These are phyloP conservation scores for Cynara cardunculus DNA, from an alignment of 129 eudicot genomes.

Conservation along the genomic window DNA sequence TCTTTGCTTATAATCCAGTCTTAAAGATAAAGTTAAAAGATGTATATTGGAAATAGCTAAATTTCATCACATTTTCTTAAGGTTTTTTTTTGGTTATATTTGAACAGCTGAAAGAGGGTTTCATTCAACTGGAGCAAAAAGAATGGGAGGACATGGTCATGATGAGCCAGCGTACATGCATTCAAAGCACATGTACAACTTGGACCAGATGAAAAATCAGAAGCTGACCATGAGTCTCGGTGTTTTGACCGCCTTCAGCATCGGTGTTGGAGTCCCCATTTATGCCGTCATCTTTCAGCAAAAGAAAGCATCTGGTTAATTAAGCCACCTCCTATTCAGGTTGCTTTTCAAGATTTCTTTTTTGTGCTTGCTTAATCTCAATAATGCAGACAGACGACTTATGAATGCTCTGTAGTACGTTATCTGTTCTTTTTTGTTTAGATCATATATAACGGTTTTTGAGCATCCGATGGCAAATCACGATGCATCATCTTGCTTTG, in stretches of 20 bases:
- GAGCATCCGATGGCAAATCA: slow-evolving; percentile 12
- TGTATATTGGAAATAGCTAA: not conserved
- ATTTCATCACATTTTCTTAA: not conserved
- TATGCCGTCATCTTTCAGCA: slow-evolving; percentile 82
- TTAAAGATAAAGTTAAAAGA: too few species aligned
- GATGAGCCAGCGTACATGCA: slow-evolving; percentile 67
- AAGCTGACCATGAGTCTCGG: slow-evolving; percentile 49
- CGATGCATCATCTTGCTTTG: not conserved
- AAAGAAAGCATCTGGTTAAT: slow-evolving; percentile 62
- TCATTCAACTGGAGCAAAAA: slow-evolving; percentile 67
- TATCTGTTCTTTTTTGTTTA: slow-evolving; percentile 7
- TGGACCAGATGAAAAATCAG: slow-evolving; percentile 73
- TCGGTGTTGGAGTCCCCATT: slow-evolving; percentile 67
- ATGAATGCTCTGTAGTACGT: slow-evolving; percentile 20
- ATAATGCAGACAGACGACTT: slow-evolving; percentile 27
- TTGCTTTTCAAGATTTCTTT: not conserved
- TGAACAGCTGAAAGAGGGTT: slow-evolving; percentile 58
- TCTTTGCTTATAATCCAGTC: too few species aligned
- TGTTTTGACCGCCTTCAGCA: slow-evolving; percentile 60
- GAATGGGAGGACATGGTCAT: slow-evolving; percentile 80
- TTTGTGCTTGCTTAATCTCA: slow-evolving; percentile 13
- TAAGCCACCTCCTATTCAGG: not conserved
- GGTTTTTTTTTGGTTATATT: not conserved
- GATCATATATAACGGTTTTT: slow-evolving; percentile 10
- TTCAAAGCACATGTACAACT: slow-evolving; percentile 86